These are phyloP conservation scores for Lachnellula occidentalis DNA, from an alignment of 2,329 filamentous ascomycete species.

Conservation along the genomic window DNA sequence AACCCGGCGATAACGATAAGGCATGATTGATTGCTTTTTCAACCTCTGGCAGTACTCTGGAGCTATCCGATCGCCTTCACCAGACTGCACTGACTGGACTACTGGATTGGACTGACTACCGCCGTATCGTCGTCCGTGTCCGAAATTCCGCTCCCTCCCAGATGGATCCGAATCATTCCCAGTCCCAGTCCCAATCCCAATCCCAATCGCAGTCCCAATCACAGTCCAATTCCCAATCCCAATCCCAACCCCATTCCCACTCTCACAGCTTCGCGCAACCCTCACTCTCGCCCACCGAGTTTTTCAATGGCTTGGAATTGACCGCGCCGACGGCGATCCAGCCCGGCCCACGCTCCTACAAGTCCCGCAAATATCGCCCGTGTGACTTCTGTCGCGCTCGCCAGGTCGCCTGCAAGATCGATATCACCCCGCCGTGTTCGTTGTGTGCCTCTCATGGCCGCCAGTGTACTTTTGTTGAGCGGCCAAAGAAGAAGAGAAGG, in stretches of 20 bases:
- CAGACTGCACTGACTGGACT: too few relatives aligned
- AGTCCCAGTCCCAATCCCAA: not conserved
- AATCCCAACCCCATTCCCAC: constrained; percentile 3
- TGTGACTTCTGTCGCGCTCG: constrained; percentile 43
- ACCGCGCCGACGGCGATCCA: constrained; percentile 16
- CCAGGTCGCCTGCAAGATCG: constrained; percentile 41
- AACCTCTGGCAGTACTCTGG: too few relatives aligned
- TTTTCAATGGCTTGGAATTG: constrained; percentile 25
- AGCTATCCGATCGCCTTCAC: too few relatives aligned
- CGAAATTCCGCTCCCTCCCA: too few relatives aligned
- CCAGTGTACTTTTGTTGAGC: constrained; percentile 41
- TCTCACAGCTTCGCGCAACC: constrained; percentile 15
- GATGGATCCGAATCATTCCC: not conserved
- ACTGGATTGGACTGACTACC: too few relatives aligned
- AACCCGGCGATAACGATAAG: not conserved
- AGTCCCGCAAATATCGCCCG: constrained; percentile 33
- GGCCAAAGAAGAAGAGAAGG: constrained; percentile 31
- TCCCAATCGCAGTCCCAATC: not conserved
- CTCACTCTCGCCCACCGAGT: constrained; percentile 25
- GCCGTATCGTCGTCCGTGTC: too few relatives aligned
- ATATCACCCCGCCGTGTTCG: constrained; percentile 37
- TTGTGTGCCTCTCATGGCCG: constrained; percentile 38
- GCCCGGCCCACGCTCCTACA: constrained; percentile 29
- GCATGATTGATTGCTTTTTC: not conserved
- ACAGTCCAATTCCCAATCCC: too few relatives aligned